Conservation (phyloP, 306 rosid genomes). For the Fagus sylvatica region DNA sequence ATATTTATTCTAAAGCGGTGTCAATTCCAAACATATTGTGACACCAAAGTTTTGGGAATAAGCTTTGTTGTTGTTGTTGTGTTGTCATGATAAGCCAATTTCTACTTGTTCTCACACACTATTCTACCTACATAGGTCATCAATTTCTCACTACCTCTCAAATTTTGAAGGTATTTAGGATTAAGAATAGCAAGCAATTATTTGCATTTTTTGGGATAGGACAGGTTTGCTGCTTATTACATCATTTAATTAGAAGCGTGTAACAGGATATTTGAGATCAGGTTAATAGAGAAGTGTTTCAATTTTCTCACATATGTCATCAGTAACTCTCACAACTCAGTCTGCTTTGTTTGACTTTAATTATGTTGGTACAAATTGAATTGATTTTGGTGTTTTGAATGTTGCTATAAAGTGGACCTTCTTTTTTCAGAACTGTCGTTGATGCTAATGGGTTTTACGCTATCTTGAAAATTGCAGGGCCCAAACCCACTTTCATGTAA, state of each 20-base stretch:
- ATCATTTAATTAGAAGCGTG: background rate
- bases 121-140: background rate
- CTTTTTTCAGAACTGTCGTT: background rate
- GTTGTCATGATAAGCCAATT: background rate
- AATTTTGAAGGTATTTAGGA: background rate
- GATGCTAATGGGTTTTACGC: background rate
- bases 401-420: background rate
- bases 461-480: conserved; percentile 51
- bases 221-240: background rate
- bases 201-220: background rate
- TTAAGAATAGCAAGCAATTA: background rate
- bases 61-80: no score
- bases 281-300: background rate
- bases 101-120: background rate
- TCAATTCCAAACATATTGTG: background rate
- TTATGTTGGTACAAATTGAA: background rate
- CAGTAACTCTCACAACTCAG: background rate
- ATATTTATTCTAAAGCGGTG: background rate
- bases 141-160: background rate
- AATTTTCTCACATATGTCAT: background rate
- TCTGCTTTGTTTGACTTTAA: background rate
- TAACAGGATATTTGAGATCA: background rate
- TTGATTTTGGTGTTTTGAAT: background rate
- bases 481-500: conserved; percentile 91
- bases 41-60: no score